phyloP scores from a whole-genome alignment of 2,329 filamentous ascomycete species.

The Pyricularia pennisetigena region DNA sequence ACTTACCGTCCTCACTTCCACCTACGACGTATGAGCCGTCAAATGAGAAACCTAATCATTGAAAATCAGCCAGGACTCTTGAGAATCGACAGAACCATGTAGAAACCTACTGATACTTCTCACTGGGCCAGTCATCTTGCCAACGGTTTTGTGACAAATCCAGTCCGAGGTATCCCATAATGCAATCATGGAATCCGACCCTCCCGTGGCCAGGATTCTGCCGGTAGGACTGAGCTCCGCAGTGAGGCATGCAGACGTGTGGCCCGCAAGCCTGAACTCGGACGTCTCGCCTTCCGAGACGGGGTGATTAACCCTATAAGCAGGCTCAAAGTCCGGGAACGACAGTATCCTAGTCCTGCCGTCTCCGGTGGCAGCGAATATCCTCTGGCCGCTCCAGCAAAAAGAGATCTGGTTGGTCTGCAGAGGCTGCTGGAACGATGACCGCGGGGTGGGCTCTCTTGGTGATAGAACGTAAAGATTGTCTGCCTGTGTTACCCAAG shows the following conservation, averaged over 20 bases:
- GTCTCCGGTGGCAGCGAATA: conserved; percentile 62
- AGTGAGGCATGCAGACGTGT: conserved; percentile 62
- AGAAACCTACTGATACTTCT: conserved; percentile 49
- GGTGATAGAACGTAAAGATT: conserved; percentile 54
- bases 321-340: conserved; percentile 53
- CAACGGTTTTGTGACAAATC: conserved; percentile 64
- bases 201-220: conserved; percentile 63
- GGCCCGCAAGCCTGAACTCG: conserved; percentile 58
- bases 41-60: conserved; percentile 57
- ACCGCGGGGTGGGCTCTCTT: conserved; percentile 41
- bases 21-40: conserved; percentile 67
- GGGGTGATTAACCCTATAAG: conserved; percentile 37
- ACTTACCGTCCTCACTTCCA: conserved; percentile 60
- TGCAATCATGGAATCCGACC: conserved; percentile 64
- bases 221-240: conserved; percentile 62
- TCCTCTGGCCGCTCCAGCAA: conserved; percentile 60
- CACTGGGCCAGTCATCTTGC: conserved; percentile 59
- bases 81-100: background rate
- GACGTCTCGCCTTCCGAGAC: conserved; percentile 21
- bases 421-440: conserved; percentile 48
- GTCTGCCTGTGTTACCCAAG: conserved; percentile 37
- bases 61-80: conserved; percentile 1
- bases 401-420: conserved; percentile 68
- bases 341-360: conserved; percentile 62
- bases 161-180: conserved; percentile 72